phyloP scores from a whole-genome alignment of 2,329 filamentous ascomycete species.

The Pseudopyricularia javanii region DNA sequence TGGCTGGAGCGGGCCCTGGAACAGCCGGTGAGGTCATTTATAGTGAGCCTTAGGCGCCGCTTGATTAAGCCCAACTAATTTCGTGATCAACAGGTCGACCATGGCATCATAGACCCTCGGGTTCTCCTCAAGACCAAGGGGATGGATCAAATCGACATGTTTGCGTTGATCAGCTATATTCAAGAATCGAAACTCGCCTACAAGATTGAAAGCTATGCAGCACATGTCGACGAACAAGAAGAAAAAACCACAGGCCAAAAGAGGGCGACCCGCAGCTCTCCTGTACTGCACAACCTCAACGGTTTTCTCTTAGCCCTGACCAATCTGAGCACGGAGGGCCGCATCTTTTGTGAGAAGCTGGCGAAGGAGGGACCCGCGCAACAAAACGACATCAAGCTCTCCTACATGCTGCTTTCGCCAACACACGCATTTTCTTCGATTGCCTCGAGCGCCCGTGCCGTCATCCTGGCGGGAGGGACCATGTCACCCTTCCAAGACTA shows the following conservation, averaged over 20 bases:
- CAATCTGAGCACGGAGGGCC: conserved; percentile 65
- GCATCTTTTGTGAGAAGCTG: conserved; percentile 49
- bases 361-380: conserved; percentile 4
- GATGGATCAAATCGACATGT: conserved; percentile 90
- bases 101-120: conserved; percentile 59
- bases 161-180: conserved; percentile 76
- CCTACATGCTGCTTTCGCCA: conserved; percentile 82
- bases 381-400: conserved; percentile 45
- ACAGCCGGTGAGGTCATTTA: neutral
- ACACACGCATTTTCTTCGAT: conserved; percentile 85
- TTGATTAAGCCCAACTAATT: neutral
- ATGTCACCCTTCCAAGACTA: conserved; percentile 98
- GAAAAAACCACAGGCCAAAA: conserved; percentile 10
- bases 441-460: conserved; percentile 69
- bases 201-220: conserved; percentile 84
- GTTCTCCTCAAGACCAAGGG: conserved; percentile 71
- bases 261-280: conserved; percentile 34
- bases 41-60: no score
- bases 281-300: conserved; percentile 41
- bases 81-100: conserved; percentile 13
- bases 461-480: conserved; percentile 86
- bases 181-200: conserved; percentile 86
- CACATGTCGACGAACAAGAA: conserved; percentile 42
- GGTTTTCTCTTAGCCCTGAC: conserved; percentile 69
- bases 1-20: conserved; percentile 49